These are phyloP conservation scores for Fusarium sp. DNA, from an alignment of 2,329 filamentous ascomycete species.

Conservation along the genomic window DNA sequence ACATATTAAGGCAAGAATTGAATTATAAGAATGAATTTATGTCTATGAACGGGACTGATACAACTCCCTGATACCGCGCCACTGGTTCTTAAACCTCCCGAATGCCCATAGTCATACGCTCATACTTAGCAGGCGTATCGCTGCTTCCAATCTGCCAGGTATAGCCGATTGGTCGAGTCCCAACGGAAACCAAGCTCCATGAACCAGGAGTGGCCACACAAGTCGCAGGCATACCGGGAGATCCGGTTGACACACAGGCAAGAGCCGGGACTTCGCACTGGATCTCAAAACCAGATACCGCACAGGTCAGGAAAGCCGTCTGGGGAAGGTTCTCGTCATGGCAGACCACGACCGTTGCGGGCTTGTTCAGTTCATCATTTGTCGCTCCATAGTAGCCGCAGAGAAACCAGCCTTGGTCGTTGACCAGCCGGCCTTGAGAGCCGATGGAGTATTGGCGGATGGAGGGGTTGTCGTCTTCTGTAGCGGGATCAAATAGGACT, in stretches of 20 bases:
- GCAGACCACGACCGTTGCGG: background rate
- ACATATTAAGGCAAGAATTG: too few species aligned
- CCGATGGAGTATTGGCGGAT: background rate
- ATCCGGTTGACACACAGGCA: background rate
- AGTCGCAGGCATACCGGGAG: background rate
- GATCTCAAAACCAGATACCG: background rate
- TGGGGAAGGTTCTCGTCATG: background rate
- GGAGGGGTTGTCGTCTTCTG: background rate
- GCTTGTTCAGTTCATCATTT: fast-evolving
- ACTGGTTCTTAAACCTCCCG: background rate
- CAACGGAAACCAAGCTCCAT: background rate
- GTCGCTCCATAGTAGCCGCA: background rate
- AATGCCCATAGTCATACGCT: background rate
- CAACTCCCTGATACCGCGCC: too few species aligned
- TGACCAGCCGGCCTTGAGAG: background rate
- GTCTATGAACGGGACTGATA: too few species aligned
- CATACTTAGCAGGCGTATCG: background rate
- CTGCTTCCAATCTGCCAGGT: background rate
- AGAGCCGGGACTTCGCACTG: background rate
- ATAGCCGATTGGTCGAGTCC: background rate
- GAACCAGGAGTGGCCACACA: background rate
- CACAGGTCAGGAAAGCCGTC: background rate
- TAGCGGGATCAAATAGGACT: background rate
- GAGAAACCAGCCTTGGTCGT: background rate
- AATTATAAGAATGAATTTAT: too few species aligned